A percentile compares a stretch with the other conserved stretches of the same genome.
Conservation (phyloP, 345 rosid genomes). For the Orychophragmus violaceus region DNA sequence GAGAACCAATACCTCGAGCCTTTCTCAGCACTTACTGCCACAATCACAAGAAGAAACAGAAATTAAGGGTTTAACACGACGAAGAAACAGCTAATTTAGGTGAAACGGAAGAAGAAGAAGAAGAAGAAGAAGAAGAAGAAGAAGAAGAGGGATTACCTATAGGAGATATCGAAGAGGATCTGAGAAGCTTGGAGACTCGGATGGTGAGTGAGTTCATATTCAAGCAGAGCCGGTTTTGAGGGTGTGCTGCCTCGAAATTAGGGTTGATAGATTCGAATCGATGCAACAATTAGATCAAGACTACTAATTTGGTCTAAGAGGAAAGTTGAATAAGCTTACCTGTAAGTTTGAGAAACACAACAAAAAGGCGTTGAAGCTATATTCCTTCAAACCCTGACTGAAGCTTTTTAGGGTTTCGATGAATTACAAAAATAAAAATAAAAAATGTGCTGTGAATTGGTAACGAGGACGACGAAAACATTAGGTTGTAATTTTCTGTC, state of each 20-base stretch:
- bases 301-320: not conserved
- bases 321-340: not conserved
- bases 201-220: slow-evolving; percentile 23
- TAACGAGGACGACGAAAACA: slow-evolving; percentile 1
- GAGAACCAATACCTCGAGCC: slow-evolving; percentile 18
- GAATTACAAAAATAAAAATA: not conserved
- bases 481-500: not conserved
- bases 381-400: not conserved
- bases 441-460: not conserved
- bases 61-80: not conserved
- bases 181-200: slow-evolving; percentile 17
- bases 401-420: not conserved
- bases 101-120: not conserved
- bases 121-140: too few relatives aligned
- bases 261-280: not conserved
- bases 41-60: not conserved
- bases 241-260: not conserved
- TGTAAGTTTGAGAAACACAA: not conserved
- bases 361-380: not conserved
- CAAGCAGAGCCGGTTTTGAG: not conserved
- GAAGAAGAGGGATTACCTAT: not conserved
- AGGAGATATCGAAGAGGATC: slow-evolving; percentile 3
- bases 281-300: not conserved
- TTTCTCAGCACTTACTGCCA: slow-evolving; percentile 10
- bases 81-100: not conserved